Evolutionary conservation across 257 asterid genomes (phyloP), one percentile per base, ranked within the genome.

Genomic region (Orobanche coerulescens): DNA sequence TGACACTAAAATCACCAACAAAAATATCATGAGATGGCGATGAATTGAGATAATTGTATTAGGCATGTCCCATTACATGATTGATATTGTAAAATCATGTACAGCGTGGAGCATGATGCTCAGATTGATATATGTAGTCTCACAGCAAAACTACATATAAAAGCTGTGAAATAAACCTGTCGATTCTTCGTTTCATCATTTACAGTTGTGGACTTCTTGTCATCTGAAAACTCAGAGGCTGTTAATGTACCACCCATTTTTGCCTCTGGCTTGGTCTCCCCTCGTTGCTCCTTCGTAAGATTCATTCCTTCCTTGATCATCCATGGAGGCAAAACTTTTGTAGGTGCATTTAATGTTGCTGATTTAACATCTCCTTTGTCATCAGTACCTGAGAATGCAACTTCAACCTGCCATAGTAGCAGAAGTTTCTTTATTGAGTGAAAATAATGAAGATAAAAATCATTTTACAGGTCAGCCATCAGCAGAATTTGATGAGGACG

Each of bases 261-360:
- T 22, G 63, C 65, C 71, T 83, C 95, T 51, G 52, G 77, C 77
- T 79, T 81, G 49, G 76, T 66, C 74, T 82, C 88, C 57, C 99
- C 99, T 4, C 87, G 95, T 67, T 89, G 99, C 86, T 89, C 99
- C 65, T 71, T 80, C 10, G 96, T 80, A 65, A 86, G 94, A 61
- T 74, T 83, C 99, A 93, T 93, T 59, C 97, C 97, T 71, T 81
- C 76, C 79, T 54, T 86, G 59, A 93, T 83, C 99, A 93, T 89
- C 99, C 97, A 93, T 18, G 97, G 95, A 65, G 99, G 99, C 78
- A 89, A 80, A 31, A 84, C 86, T 79, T 93, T 89, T 82, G 63
- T 75, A 20, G 88, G 88, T 34, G 82, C 31, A 67, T 40, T 77
- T 34, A 76, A 37, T 71, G 71, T 74, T 68, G 76, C 79, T 33